Evolutionary conservation across 2,329 filamentous ascomycete genomes (phyloP).

Genomic region (Grosmannia huntii): DNA sequence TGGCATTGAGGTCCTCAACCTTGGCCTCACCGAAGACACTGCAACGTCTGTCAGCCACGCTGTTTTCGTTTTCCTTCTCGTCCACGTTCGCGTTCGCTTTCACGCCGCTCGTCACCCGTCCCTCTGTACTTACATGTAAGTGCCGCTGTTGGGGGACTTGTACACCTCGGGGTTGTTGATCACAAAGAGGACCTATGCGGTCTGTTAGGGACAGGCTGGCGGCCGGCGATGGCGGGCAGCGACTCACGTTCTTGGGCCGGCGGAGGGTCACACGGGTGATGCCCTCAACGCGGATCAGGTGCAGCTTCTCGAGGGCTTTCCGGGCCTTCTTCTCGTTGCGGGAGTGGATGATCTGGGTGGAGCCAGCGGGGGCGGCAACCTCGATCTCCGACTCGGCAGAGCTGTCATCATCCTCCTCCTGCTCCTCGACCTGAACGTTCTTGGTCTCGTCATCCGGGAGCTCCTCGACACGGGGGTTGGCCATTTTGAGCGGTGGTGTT

Average conservation of each 20-base stretch:
- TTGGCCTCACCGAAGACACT: constrained; percentile 99
- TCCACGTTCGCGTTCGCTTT: neutral
- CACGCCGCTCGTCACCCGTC: neutral
- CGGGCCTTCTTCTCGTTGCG: constrained; percentile 99
- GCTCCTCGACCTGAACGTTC: constrained; percentile 67
- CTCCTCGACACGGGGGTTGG: constrained; percentile 96
- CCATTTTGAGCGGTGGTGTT: constrained; percentile 51
- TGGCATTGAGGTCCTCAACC: constrained; percentile 99
- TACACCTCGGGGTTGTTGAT: constrained; percentile 99
- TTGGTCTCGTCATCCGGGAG: constrained; percentile 81
- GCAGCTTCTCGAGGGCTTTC: constrained; percentile 98
- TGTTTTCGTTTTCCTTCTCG: too few relatives aligned
- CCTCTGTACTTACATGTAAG: constrained; percentile 73
- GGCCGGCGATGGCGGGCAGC: constrained; percentile 44
- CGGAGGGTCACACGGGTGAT: constrained; percentile 97
- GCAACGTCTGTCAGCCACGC: constrained; percentile 1
- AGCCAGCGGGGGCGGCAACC: constrained; percentile 59
- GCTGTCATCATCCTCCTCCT: constrained; percentile 57
- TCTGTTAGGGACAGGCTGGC: constrained; percentile 43
- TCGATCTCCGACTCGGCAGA: constrained; percentile 64
- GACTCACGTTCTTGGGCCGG: constrained; percentile 98
- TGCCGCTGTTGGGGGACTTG: constrained; percentile 98
- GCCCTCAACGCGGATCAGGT: constrained; percentile 88
- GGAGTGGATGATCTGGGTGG: constrained; percentile 84
- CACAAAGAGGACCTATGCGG: constrained; percentile 86